Percentiles rank a stretch among this genome's conserved stretches.
These are phyloP conservation scores for Mycena leptocephala DNA, from an alignment of 768 basidiomycete genomes.

Conservation along the genomic window DNA sequence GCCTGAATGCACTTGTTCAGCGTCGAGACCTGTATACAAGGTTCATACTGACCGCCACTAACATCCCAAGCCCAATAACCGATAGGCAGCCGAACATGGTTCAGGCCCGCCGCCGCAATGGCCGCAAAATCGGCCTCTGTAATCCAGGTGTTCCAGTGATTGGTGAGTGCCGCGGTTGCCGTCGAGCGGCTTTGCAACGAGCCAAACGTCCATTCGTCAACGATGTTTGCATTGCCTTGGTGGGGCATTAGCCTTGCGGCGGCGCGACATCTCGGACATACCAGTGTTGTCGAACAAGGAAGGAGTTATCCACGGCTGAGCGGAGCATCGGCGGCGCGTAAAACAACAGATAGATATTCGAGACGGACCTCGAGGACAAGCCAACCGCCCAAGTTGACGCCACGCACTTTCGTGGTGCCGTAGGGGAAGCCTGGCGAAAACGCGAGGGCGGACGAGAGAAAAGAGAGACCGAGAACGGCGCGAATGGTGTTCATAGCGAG, in stretches of 20 bases:
- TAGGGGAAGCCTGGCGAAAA: slow-evolving; percentile 79
- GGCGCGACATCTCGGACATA: neutral
- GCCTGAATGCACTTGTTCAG: slow-evolving; percentile 51
- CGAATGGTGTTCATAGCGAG: slow-evolving; percentile 23
- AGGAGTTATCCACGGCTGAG: slow-evolving; percentile 85
- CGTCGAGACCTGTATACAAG: neutral
- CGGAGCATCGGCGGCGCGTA: slow-evolving; percentile 18
- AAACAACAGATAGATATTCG: neutral
- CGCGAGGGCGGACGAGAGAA: slow-evolving; percentile 50
- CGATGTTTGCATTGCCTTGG: slow-evolving; percentile 62
- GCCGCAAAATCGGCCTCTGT: slow-evolving; percentile 84
- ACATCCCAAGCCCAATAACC: slow-evolving; percentile 95
- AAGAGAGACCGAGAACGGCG: slow-evolving; percentile 46
- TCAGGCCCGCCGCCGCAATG: slow-evolving; percentile 85
- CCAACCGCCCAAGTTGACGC: slow-evolving; percentile 86
- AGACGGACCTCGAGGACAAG: slow-evolving; percentile 61
- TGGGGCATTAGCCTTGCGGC: neutral
- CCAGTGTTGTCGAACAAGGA: slow-evolving; percentile 82
- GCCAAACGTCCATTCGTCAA: slow-evolving; percentile 88
- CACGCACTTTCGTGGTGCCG: slow-evolving; percentile 81
- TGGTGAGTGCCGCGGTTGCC: slow-evolving; percentile 67
- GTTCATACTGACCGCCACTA: slow-evolving; percentile 44
- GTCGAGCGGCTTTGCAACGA: slow-evolving; percentile 68
- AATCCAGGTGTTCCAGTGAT: slow-evolving; percentile 91
- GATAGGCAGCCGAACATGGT: slow-evolving; percentile 88